A percentile compares a stretch with the other conserved stretches of the same genome.
Evolutionary conservation across 768 basidiomycete species (phyloP).

Genomic region (Leccinellum luteum): DNA sequence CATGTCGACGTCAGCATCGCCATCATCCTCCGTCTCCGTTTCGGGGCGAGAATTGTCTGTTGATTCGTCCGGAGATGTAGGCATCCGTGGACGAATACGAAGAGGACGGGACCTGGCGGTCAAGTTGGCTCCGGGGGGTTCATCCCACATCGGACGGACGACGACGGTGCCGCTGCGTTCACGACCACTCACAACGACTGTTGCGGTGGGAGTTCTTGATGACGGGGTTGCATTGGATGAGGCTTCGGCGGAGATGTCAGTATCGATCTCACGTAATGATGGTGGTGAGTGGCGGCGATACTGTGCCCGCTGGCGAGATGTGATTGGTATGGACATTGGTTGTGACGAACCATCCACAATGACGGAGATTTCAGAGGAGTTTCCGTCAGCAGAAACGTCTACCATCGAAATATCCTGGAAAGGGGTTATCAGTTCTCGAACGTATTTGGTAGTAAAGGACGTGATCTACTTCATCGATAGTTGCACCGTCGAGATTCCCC

Average conservation of each 20-base stretch:
- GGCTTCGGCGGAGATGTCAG: conserved; percentile 60
- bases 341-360: conserved; percentile 20
- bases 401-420: conserved; percentile 35
- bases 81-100: conserved; percentile 30
- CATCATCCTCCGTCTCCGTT: conserved; percentile 79
- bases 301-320: conserved; percentile 17
- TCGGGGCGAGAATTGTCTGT: conserved; percentile 59
- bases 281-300: conserved; percentile 22
- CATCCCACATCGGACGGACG: conserved; percentile 63
- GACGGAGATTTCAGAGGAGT: conserved; percentile 22
- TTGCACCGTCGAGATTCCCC: conserved; percentile 5
- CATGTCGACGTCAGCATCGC: conserved; percentile 53
- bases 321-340: conserved; percentile 16
- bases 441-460: neutral
- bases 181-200: conserved; percentile 56
- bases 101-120: conserved; percentile 30
- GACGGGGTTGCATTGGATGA: conserved; percentile 61
- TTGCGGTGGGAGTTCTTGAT: conserved; percentile 57
- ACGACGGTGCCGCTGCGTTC: conserved; percentile 78
- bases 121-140: conserved; percentile 17
- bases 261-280: conserved; percentile 46
- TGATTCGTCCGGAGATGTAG: conserved; percentile 42
- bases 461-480: conserved; percentile 26
- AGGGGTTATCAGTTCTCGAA: conserved; percentile 8
- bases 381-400: conserved; percentile 21